These are phyloP conservation scores for Castanopsis chinensis DNA, from an alignment of 306 rosid species.

Conservation along the genomic window DNA sequence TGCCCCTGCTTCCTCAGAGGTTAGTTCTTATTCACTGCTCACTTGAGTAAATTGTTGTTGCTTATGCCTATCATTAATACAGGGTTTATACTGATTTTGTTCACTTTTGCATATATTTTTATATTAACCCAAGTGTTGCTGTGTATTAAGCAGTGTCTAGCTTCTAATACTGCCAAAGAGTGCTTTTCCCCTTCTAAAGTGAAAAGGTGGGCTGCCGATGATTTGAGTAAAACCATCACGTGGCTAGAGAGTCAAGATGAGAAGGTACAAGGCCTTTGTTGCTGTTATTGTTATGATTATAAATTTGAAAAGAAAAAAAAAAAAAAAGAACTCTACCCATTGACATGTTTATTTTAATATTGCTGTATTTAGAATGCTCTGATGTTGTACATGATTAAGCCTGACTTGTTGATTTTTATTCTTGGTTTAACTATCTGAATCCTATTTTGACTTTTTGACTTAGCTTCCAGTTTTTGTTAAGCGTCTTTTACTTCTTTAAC, in stretches of 20 bases:
- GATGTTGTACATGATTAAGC: not conserved
- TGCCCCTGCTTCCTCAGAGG: conserved; percentile 44
- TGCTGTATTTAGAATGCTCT: not conserved
- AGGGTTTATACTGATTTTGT: not conserved
- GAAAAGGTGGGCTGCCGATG: conserved; percentile 77
- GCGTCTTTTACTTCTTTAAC: not conserved
- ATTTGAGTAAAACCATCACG: conserved; percentile 62
- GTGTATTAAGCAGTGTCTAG: conserved; percentile 47
- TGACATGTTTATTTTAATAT: not conserved
- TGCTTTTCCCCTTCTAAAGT: conserved; percentile 58
- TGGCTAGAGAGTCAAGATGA: conserved; percentile 98
- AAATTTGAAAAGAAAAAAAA: too few relatives aligned
- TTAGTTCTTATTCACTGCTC: conserved; percentile 17
- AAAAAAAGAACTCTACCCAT: not conserved
- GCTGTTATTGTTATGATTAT: not conserved
- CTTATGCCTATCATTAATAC: not conserved
- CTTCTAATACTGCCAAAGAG: conserved; percentile 26
- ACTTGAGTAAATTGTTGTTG: not conserved
- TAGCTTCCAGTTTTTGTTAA: not conserved
- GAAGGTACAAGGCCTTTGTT: conserved; percentile 49
- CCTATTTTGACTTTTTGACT: not conserved
- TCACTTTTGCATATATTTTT: not conserved
- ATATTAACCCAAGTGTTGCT: conserved; percentile 13
- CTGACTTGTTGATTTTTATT: not conserved
- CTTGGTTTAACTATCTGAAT: not conserved